Evolutionary conservation across 768 basidiomycete species (phyloP).

Genomic region (Boletus sp.): DNA sequence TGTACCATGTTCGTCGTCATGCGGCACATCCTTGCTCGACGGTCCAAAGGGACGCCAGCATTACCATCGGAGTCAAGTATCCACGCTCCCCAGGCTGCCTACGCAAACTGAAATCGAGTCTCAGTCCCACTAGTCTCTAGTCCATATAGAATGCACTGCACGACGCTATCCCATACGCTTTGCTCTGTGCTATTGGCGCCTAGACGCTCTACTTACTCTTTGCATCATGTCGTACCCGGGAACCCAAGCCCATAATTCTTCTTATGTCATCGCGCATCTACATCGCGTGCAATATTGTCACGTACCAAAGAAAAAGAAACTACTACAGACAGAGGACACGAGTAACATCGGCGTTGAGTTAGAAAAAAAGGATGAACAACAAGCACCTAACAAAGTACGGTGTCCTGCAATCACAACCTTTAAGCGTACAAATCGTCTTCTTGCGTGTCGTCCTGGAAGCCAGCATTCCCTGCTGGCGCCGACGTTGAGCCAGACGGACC

Average conservation of each 20-base stretch:
- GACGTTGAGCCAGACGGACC: conserved; percentile 35
- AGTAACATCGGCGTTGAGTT: background rate
- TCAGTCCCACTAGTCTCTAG: too few species aligned
- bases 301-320: background rate
- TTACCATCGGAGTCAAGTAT: background rate
- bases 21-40: conserved; percentile 21
- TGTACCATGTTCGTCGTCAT: conserved; percentile 27
- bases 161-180: too few species aligned
- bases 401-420: background rate
- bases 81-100: background rate
- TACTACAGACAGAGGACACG: conserved; percentile 8
- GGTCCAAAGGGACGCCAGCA: background rate
- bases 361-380: background rate
- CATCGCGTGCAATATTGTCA: conserved; percentile 4
- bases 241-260: too few species aligned
- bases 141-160: too few species aligned
- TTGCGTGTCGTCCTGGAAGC: conserved; percentile 79
- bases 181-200: background rate
- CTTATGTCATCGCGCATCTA: background rate
- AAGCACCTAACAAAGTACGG: background rate
- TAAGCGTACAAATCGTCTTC: conserved; percentile 94
- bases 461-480: conserved; percentile 62
- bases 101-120: background rate
- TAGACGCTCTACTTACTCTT: background rate
- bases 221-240: background rate